Conservation (phyloP, 768 basidiomycete genomes). For the Hygrocybe punicea region DNA sequence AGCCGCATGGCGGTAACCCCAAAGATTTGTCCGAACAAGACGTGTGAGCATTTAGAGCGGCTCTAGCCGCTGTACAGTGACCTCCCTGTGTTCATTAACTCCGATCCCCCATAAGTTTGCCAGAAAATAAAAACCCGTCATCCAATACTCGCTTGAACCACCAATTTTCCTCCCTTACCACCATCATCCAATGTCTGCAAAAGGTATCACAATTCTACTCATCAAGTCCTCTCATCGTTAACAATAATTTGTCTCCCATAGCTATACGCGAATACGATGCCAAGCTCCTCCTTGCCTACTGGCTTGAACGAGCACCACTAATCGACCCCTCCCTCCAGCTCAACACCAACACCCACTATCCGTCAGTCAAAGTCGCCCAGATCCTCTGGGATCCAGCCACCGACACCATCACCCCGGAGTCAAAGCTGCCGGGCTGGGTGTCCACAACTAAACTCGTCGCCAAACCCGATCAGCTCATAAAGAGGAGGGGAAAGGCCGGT, state of each 20-base stretch:
- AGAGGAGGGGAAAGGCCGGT: slow-evolving; percentile 97
- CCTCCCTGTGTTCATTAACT: too few species aligned
- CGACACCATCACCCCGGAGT: slow-evolving; percentile 48
- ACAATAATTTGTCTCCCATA: slow-evolving; percentile 10
- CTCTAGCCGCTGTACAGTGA: too few species aligned
- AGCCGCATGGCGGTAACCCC: too few species aligned
- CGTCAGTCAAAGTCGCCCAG: slow-evolving; percentile 79
- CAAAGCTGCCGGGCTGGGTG: slow-evolving; percentile 73
- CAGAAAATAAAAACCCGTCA: too few species aligned
- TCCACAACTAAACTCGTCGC: slow-evolving; percentile 85
- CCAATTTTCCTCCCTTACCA: background rate
- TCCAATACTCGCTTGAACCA: background rate
- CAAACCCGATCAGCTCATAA: slow-evolving; percentile 98
- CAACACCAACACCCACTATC: slow-evolving; percentile 60
- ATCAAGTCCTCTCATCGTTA: background rate
- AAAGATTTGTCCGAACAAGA: too few species aligned
- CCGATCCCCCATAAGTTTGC: too few species aligned
- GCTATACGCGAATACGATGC: slow-evolving; percentile 97
- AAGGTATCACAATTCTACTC: background rate
- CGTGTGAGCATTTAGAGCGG: too few species aligned
- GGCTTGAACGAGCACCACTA: slow-evolving; percentile 86
- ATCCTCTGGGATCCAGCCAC: slow-evolving; percentile 77
- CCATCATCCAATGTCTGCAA: background rate
- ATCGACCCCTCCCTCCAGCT: slow-evolving; percentile 58
- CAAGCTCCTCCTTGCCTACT: slow-evolving; percentile 95